Base-by-base conservation (phyloP, 2,329 filamentous ascomycete species). In the Colletotrichum lentis region DNA sequence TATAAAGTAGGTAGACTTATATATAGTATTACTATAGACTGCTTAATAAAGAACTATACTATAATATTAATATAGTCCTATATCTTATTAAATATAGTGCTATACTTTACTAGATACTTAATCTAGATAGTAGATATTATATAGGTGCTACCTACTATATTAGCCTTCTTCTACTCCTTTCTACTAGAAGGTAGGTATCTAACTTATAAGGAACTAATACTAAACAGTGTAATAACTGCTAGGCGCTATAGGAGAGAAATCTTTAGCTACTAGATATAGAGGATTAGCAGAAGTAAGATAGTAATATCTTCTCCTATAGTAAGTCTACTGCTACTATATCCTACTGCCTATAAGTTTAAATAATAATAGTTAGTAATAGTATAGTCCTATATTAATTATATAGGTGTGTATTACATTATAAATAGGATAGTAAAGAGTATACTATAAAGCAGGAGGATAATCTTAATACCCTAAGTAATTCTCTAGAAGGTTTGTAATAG, bases 201-300 rank as follows among this genome's bases (percentile, higher is more conserved):
- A 24, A 56, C 24, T 24, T 24, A 24, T 24, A 24, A 24, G 24
- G 24, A 24, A 24, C 24, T 24, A 24, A 24, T 24, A 24, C 24
- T 24, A 24, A 24, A 24, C 4, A 24, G 24, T 4, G 24, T 24
- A 24, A 24, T 24, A 3, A 24, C 24, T 24, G 4, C 24, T 24
- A 24, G 24, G 24, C 24, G 24, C 24, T 22, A 12, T 39, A 4
- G 14, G 55, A 64, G 41, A 43, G 65, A 55, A 58, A 72, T 46
- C 74, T 77, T 62, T 73, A 49, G 46, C 46, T 49, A n/a, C 46
- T 18, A 49, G 10, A 49, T 7, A 18, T 49, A 18, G 46, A n/a
- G 46, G 46, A 49, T 49, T 18, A 18, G 46, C 11, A 49, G 46
- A 11, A 49, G 46, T 24, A 49, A 49, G 46, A 49, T 49, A 18